Base-by-base conservation (phyloP, 2,329 filamentous ascomycete genomes). In the Dryadomyces quercus-mongolicae region DNA sequence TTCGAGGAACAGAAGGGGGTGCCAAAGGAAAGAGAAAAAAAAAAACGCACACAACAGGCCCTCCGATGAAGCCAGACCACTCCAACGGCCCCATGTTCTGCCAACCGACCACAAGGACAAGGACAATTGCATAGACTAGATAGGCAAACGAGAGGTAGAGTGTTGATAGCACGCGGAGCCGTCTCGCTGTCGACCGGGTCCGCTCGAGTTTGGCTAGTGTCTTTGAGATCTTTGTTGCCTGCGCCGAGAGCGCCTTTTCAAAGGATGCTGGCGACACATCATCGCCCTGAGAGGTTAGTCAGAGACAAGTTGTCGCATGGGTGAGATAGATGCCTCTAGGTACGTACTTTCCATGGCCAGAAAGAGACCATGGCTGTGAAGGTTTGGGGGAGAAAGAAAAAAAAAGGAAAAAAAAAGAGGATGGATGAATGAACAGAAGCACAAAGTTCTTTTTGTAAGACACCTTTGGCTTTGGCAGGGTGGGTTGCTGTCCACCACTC, bases 81-180 rank as follows among this genome's bases (percentile, higher is more conserved):
- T 97, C 92, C 58, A 78, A 74, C 0, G 82, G 64, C 3, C 85
- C 83, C 77, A 93, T 86, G 61, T 86, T 85, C 60, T 81, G 77
- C 75, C 85, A 88, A 52, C 93, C 93, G 3, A 95, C 82, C 8
- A 96, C 89, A 7, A 98, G 76, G 3, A 85, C 77, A 47, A 94
- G 75, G 53, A 97, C 85, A 31, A 95, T 82, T 10, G 83, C 78
- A 62, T 89, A 91, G 49, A 97, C 80, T 4, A 96, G 83, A 68
- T 97, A 98, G 51, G 85, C 88, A 63, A 98, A 92, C 54, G 83
- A 83, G 2, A 91, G 83, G 67, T 97, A 98, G 15, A 98, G 79
- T 0, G 90, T 95, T 81, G 84, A 90, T 54, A 97, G 79, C 42
- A 89, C 88, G 61, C 86, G 92, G 62, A 85, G 79, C 56, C 91